Evolutionary conservation across 495 filamentous ascomycete genomes (phyloP), one percentile per base, ranked within the genome.

Genomic region (Collariella sp.): DNA sequence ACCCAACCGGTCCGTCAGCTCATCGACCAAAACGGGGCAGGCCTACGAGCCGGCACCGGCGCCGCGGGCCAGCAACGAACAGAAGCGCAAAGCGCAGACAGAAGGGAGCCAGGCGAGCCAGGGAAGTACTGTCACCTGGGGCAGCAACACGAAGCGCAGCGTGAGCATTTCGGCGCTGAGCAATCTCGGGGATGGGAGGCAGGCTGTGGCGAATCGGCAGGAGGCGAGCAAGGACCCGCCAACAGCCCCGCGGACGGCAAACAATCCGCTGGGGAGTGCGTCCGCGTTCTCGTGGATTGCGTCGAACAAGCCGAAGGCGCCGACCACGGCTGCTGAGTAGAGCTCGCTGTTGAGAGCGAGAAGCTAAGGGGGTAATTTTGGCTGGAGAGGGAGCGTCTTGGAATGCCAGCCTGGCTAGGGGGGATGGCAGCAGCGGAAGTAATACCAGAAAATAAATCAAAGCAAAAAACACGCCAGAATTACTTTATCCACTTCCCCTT

Each of bases 251-350:
- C 67, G 72, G 59, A 70, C 76, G 9, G 69, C 70, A 34, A 67
- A 83, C 20, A 96, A 96, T 66, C 91, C 93, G 3, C 76, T 96
- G 36, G 93, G 93, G 11, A 84, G 87, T 34, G 93, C 87, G n/a
- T 91, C 89, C 22, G 93, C 93, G 13, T 98, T 98, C 74, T 80
- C 86, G n/a, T 98, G 91, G 90, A 82, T 96, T 70, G 74, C 64
- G 26, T 52, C 66, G 36, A 59, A 47, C 41, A 72, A 74, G 64
- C 56, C 69, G 11, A 74, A 68, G 59, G 62, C 70, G 29, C 61
- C 71, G 1, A 58, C 68, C 6, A 56, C 68, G 4, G 52, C 61
- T 40, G 62, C 63, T 10, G 70, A 74, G 40, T 72, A 63, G 38
- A 29, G 23, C 15, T 6, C 46, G n/a, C 9, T 7, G 23, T 7